phyloP scores from a whole-genome alignment of 345 rosid species.

The Carallia brachiata region DNA sequence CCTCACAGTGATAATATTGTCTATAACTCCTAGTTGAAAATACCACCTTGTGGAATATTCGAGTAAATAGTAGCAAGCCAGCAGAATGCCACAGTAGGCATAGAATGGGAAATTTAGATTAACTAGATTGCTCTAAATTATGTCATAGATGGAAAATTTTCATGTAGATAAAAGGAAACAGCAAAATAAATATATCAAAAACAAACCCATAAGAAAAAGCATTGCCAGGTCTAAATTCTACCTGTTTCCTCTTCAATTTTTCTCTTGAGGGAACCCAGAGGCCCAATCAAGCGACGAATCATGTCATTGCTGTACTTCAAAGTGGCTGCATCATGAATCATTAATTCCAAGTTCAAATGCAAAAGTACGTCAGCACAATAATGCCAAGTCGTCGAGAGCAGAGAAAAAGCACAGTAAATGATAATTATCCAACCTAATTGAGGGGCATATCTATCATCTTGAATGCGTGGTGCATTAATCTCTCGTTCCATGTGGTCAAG shows the following conservation, averaged over 20 bases:
- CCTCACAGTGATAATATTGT: background rate
- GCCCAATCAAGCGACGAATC: slow-evolving; percentile 85
- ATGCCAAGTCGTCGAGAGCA: background rate
- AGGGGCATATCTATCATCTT: slow-evolving; percentile 52
- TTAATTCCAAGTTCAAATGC: slow-evolving; percentile 17
- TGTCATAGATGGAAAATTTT: background rate
- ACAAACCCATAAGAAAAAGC: background rate
- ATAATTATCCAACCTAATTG: slow-evolving; percentile 56
- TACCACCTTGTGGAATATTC: background rate
- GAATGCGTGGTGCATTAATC: slow-evolving; percentile 65
- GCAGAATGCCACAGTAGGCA: background rate
- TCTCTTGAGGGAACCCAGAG: slow-evolving; percentile 74
- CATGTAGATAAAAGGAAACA: too few species aligned
- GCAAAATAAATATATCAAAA: background rate
- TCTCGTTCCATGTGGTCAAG: slow-evolving; percentile 84
- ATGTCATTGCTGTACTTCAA: slow-evolving; percentile 76
- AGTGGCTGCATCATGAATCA: slow-evolving; percentile 50
- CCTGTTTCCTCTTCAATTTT: slow-evolving; percentile 96
- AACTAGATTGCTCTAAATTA: background rate
- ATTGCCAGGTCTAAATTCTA: slow-evolving; percentile 17
- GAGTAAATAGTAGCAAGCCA: background rate
- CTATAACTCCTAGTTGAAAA: background rate
- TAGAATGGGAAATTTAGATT: background rate
- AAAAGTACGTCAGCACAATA: background rate
- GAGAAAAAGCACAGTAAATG: slow-evolving; percentile 12